phyloP scores from a whole-genome alignment of 305 asterid species.

The Caryopteris hybrid region DNA sequence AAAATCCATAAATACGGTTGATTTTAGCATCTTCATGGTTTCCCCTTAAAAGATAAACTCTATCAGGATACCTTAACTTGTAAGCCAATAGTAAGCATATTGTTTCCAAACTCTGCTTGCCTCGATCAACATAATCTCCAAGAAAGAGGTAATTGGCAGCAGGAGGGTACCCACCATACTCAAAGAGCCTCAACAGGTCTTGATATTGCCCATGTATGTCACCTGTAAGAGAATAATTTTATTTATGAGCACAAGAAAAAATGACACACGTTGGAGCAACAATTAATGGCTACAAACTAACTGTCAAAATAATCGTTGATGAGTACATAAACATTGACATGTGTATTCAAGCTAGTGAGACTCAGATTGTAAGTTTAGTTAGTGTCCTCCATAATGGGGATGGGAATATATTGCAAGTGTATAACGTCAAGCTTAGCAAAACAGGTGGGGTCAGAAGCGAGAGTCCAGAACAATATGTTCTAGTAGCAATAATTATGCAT shows the following conservation, averaged over 20 bases:
- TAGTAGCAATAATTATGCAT: background rate
- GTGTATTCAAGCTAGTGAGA: background rate
- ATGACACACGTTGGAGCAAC: background rate
- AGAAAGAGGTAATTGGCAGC: conserved; percentile 66
- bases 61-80: conserved; percentile 67
- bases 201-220: conserved; percentile 91
- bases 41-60: conserved; percentile 68
- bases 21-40: conserved; percentile 90
- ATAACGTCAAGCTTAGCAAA: background rate
- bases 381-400: background rate
- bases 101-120: conserved; percentile 83
- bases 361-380: background rate
- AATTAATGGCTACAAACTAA: background rate
- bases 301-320: background rate
- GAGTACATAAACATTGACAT: background rate
- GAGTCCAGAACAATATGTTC: too few relatives aligned
- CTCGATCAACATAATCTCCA: conserved; percentile 84
- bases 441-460: background rate
- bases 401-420: too few relatives aligned
- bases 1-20: conserved; percentile 81
- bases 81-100: conserved; percentile 77
- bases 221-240: conserved; percentile 36
- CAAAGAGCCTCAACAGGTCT: conserved; percentile 68
- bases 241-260: conserved; percentile 5
- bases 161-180: conserved; percentile 81